Base-by-base conservation (phyloP, 23 red algal species). In the Gracilaria gracilis region DNA sequence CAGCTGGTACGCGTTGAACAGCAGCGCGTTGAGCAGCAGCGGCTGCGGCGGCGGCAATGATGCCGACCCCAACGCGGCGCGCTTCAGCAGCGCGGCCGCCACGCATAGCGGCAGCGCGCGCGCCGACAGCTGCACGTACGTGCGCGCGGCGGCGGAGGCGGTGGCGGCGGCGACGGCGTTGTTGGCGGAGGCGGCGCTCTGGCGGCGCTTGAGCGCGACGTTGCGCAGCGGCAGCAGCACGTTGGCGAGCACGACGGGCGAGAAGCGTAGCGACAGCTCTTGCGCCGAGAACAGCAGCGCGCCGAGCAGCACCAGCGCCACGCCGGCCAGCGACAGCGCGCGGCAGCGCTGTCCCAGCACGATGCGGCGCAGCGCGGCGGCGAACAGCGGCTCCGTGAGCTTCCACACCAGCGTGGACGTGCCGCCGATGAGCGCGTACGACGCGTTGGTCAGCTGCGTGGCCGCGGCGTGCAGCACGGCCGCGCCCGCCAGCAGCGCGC, bases 331-430 rank as follows among this genome's bases (percentile, higher is more conserved):
- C 4, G 59, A 69, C 13, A 69, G 16, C 5, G 47, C 0, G 6
- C 61, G 20, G 1, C 35, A 47, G 59, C 54, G 27, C 34, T 85
- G 47, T 4, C 39, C 19, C 16, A 85, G 81, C 8, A 85, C 5
- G 29, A 47, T 11, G 3, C 57, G 61, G 19, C 47, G 50, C 1
- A 85, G 81, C 13, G 71, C 16, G 5, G 71, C 35, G 16, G 81
- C 65, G 33, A 55, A 19, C 11, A 85, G 57, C 32, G 81, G 81
- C 29, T 85, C 81, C 13, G 65, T 32, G 42, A 85, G 81, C 47
- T 85, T 85, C 59, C 59, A 69, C 21, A 85, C 34, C 1, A 85
- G 36, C 4, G 81, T 85, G 4, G 81, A 49, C 16, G 81, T 67
- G 24, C 61, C 46, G 13, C 81, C 81, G n/a, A 85, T 34, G 32